Percentiles rank a stretch among this genome's conserved stretches.
These are phyloP conservation scores for Podila minutissima DNA, from an alignment of 192 early-diverging fungal species.

Conservation along the genomic window DNA sequence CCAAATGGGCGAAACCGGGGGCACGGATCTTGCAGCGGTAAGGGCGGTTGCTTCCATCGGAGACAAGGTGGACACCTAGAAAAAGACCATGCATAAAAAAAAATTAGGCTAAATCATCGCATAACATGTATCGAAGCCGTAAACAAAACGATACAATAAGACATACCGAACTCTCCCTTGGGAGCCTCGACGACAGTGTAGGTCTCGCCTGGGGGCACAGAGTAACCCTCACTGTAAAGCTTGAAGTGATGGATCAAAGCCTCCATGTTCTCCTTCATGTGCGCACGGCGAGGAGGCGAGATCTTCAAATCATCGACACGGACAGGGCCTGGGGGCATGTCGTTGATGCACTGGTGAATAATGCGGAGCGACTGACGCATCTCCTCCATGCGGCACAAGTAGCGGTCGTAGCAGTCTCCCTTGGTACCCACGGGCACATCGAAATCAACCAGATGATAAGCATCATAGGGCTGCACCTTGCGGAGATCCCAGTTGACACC, in stretches of 20 bases:
- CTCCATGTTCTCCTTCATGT: constrained; percentile 99
- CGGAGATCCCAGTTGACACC: constrained; percentile 95
- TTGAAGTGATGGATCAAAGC: constrained; percentile 99
- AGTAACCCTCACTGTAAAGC: constrained; percentile 98
- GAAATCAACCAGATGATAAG: constrained; percentile 95
- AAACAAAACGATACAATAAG: constrained; percentile 1
- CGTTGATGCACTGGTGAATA: constrained; percentile 94
- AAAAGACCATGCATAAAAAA: background rate
- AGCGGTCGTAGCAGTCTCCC: constrained; percentile 97
- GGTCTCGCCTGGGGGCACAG: constrained; percentile 96
- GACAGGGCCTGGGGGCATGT: constrained; percentile 94
- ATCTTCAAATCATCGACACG: constrained; percentile 99
- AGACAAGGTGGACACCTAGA: constrained; percentile 82
- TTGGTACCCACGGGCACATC: constrained; percentile 95
- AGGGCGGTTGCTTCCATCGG: constrained; percentile 92
- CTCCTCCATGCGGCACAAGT: constrained; percentile 97
- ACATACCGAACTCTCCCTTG: constrained; percentile 95
- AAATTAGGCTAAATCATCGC: no score
- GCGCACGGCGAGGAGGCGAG: constrained; percentile 87
- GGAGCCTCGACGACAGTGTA: constrained; percentile 98
- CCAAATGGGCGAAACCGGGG: constrained; percentile 95
- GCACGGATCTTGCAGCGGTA: constrained; percentile 98
- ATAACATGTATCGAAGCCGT: background rate
- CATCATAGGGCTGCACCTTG: constrained; percentile 95
- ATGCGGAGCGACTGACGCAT: constrained; percentile 98